Evolutionary conservation across 2,329 filamentous ascomycete genomes (phyloP).

Genomic region (Fusarium heterosporum): DNA sequence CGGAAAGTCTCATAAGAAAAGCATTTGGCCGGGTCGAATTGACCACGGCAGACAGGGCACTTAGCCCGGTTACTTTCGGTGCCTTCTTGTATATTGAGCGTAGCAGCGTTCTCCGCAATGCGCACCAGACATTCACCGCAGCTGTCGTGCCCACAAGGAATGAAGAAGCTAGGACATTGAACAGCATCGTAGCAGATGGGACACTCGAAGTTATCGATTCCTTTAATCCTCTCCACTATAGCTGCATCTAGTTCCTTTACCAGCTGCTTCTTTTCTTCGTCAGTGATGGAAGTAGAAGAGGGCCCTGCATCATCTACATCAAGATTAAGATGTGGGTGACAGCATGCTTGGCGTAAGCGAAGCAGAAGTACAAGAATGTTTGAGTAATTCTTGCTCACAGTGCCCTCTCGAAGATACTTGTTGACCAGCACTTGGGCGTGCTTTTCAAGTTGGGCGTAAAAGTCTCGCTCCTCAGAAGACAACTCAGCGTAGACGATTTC

Average conservation of each 20-base stretch:
- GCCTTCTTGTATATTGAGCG: slow-evolving; percentile 67
- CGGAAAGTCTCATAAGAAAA: slow-evolving; percentile 82
- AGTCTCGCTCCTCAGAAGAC: slow-evolving; percentile 77
- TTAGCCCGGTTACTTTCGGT: slow-evolving; percentile 68
- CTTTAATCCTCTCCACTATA: slow-evolving; percentile 75
- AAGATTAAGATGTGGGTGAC: slow-evolving; percentile 50
- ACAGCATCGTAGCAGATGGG: slow-evolving; percentile 84
- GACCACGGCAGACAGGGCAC: slow-evolving; percentile 81
- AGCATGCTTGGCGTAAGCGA: slow-evolving; percentile 80
- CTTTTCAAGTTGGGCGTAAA: slow-evolving; percentile 79
- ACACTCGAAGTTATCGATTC: slow-evolving; percentile 75
- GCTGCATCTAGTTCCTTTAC: slow-evolving; percentile 69
- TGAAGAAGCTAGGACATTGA: slow-evolving; percentile 79
- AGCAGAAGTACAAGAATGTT: slow-evolving; percentile 84
- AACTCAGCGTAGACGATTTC: slow-evolving; percentile 81
- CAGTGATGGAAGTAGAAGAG: slow-evolving; percentile 56
- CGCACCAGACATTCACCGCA: slow-evolving; percentile 81
- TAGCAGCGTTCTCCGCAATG: slow-evolving; percentile 70
- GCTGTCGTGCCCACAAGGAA: slow-evolving; percentile 85
- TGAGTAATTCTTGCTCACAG: slow-evolving; percentile 77
- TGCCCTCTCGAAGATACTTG: slow-evolving; percentile 76
- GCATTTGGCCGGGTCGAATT: slow-evolving; percentile 74
- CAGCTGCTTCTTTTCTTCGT: slow-evolving; percentile 67
- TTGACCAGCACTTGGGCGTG: slow-evolving; percentile 79
- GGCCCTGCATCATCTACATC: slow-evolving; percentile 51